Percentiles rank a stretch among this genome's conserved stretches.
These are phyloP conservation scores for Alternaria conjuncta DNA, from an alignment of 2,329 filamentous ascomycete species.

Conservation along the genomic window DNA sequence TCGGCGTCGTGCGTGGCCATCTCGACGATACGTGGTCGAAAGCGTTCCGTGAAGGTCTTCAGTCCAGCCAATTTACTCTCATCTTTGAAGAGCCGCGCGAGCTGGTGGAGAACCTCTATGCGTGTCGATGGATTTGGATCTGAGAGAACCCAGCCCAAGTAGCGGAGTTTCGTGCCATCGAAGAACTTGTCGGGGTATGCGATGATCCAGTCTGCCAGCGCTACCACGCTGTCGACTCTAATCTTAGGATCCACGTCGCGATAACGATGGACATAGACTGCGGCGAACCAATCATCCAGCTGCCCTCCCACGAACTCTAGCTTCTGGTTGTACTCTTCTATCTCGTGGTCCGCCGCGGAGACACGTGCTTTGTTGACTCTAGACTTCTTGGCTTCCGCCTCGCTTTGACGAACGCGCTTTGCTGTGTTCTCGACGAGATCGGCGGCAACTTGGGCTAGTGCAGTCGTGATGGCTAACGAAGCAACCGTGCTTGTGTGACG, in stretches of 20 bases:
- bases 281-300: conserved; percentile 87
- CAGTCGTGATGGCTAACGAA: conserved; percentile 77
- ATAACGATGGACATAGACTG: conserved; percentile 93
- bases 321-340: conserved; percentile 73
- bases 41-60: conserved; percentile 91
- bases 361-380: conserved; percentile 80
- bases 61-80: conserved; percentile 77
- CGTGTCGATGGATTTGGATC: conserved; percentile 77
- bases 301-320: conserved; percentile 72
- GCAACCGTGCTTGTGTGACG: conserved; percentile 91
- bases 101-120: conserved; percentile 84
- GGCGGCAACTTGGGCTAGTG: conserved; percentile 75
- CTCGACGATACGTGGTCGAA: conserved; percentile 84
- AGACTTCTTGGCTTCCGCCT: conserved; percentile 75
- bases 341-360: conserved; percentile 72
- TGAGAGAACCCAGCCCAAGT: conserved; percentile 94
- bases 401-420: conserved; percentile 77
- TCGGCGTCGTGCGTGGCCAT: conserved; percentile 90
- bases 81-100: conserved; percentile 79
- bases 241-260: conserved; percentile 92
- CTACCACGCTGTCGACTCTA: conserved; percentile 84
- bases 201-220: conserved; percentile 87
- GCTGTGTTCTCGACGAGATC: conserved; percentile 75
- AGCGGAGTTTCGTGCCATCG: conserved; percentile 87
- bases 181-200: conserved; percentile 86